Conservation (phyloP, 2,329 filamentous ascomycete genomes). For the Trichophyton mentagrophytes region DNA sequence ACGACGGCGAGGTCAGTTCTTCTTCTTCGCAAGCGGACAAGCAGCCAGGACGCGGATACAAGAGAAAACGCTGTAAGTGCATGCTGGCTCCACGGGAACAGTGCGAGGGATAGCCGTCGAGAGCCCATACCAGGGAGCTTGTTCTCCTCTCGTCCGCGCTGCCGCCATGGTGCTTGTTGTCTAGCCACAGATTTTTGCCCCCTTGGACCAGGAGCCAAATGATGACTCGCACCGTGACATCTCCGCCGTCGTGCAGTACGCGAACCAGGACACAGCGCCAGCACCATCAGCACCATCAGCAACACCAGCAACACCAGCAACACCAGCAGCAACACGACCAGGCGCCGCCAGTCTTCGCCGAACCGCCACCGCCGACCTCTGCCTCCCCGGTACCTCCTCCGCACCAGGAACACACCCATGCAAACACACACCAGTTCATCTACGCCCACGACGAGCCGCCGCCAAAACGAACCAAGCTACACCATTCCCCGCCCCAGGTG, state of each 20-base stretch:
- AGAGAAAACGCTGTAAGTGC: neutral
- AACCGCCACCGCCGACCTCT: neutral
- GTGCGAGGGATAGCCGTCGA: neutral
- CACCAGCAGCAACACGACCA: neutral
- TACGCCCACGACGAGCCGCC: constrained; percentile 1
- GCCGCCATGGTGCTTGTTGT: neutral
- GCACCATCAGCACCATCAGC: neutral
- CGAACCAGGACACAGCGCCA: neutral
- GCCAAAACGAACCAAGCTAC: neutral
- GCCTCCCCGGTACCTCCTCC: neutral
- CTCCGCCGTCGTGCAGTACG: constrained; percentile 2
- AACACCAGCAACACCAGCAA: neutral
- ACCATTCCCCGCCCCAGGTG: neutral
- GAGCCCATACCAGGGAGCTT: neutral
- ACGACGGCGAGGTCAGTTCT: neutral
- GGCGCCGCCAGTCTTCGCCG: neutral
- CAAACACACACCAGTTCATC: neutral
- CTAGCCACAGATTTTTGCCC: constrained; percentile 1
- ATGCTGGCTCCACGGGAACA: neutral
- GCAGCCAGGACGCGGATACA: neutral
- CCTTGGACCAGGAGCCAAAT: neutral
- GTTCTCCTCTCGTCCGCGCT: neutral
- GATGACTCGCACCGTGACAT: constrained; percentile 5
- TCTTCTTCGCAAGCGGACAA: neutral
- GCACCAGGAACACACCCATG: neutral